A percentile compares a stretch with the other conserved stretches of the same genome.
phyloP scores from a whole-genome alignment of 208 protist genomes.

The Trypanosoma platydactyli region DNA sequence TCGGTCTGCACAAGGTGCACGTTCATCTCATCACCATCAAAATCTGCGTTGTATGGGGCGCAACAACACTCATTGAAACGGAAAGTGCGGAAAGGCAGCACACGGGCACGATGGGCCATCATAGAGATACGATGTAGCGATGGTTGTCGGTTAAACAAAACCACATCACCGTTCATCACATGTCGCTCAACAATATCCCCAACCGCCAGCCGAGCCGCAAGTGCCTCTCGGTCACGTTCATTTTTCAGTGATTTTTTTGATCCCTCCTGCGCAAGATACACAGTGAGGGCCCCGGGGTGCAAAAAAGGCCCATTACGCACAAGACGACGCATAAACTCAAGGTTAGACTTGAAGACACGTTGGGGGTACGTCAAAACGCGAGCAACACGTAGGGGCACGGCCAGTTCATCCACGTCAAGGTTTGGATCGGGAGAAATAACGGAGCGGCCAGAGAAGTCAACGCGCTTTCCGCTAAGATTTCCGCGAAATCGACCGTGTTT shows the following conservation, averaged over 20 bases:
- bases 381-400: constrained; percentile 96
- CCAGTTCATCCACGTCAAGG: constrained; percentile 97
- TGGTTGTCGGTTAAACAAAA: constrained; percentile 99
- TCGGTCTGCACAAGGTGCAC: constrained; percentile 99
- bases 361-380: constrained; percentile 98
- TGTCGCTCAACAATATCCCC: constrained; percentile 99
- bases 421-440: constrained; percentile 99
- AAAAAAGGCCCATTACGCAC: constrained; percentile 96
- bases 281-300: constrained; percentile 97
- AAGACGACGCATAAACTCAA: constrained; percentile 87
- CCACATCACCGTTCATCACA: constrained; percentile 97
- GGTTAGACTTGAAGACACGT: constrained; percentile 94
- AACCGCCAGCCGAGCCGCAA: constrained; percentile 84
- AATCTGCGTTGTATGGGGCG: constrained; percentile 99
- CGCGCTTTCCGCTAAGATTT: constrained; percentile 99
- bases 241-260: constrained; percentile 78
- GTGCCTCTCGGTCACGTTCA: constrained; percentile 61
- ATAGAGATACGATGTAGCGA: constrained; percentile 99
- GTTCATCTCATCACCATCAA: constrained; percentile 99
- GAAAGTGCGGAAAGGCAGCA: constrained; percentile 98
- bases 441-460: constrained; percentile 99
- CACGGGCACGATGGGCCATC: constrained; percentile 96
- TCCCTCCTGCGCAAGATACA: constrained; percentile 81
- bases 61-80: constrained; percentile 99
- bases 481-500: constrained; percentile 99